Conservation (phyloP, 1,284 basidiomycete species). For the Cutaneotrichosporon spelunceum region DNA sequence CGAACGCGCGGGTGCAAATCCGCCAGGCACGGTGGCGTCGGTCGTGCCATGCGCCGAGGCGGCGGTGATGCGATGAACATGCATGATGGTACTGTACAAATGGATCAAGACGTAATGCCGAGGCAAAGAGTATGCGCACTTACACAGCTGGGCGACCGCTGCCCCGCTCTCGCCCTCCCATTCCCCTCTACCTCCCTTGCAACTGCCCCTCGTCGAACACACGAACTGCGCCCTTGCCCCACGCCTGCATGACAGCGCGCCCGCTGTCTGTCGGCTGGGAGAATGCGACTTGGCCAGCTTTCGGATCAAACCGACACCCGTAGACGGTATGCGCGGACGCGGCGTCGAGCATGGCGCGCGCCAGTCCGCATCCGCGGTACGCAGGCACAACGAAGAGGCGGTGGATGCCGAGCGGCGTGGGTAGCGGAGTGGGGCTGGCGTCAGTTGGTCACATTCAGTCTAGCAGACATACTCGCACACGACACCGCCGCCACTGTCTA, state of each 20-base stretch:
- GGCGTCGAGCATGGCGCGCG: conserved; percentile 43
- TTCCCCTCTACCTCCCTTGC: conserved; percentile 5
- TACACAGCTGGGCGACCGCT: too few relatives aligned
- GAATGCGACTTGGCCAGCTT: conserved; percentile 49
- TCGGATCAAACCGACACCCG: conserved; percentile 45
- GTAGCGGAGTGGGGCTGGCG: conserved; percentile 42
- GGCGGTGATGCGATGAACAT: not conserved
- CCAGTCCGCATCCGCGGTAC: conserved; percentile 45
- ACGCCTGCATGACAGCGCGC: conserved; percentile 46
- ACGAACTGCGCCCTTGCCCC: conserved; percentile 41
- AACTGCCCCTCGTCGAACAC: conserved; percentile 51
- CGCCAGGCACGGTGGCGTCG: not conserved
- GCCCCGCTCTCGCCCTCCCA: not conserved
- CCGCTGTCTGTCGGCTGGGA: conserved; percentile 54
- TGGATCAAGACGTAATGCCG: not conserved
- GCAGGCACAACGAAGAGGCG: conserved; percentile 52
- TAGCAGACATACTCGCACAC: conserved; percentile 51
- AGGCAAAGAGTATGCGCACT: not conserved
- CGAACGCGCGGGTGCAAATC: not conserved
- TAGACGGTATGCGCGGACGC: conserved; percentile 49
- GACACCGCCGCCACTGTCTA: conserved; percentile 48
- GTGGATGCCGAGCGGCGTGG: conserved; percentile 53
- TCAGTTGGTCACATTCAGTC: not conserved
- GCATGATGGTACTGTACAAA: not conserved
- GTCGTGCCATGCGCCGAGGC: not conserved